phyloP scores from a whole-genome alignment of 2,329 filamentous ascomycete genomes.

The Pleurostoma richardsiae region DNA sequence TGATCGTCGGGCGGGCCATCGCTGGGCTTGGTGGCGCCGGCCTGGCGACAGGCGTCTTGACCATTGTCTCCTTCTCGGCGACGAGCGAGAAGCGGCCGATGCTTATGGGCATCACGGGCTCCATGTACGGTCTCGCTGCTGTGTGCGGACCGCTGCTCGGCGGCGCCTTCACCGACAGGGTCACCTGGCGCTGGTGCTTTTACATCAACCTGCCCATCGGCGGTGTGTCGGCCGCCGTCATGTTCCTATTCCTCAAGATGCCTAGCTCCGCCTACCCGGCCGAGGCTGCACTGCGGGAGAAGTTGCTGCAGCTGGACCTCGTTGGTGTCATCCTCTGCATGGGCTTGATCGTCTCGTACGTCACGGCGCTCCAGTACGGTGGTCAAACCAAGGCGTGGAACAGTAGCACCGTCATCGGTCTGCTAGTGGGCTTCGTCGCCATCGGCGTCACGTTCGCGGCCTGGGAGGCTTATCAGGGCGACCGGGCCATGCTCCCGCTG shows the following conservation, averaged over 20 bases:
- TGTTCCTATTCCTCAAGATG: slow-evolving; percentile 13
- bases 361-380: slow-evolving; percentile 25
- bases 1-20: slow-evolving; percentile 29
- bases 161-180: slow-evolving; percentile 26
- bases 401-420: slow-evolving; percentile 32
- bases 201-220: slow-evolving; percentile 32
- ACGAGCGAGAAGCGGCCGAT: slow-evolving; percentile 23
- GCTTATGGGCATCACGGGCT: slow-evolving; percentile 26
- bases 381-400: slow-evolving; percentile 25
- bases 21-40: slow-evolving; percentile 30
- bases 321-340: slow-evolving; percentile 18
- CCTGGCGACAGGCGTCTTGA: slow-evolving; percentile 28
- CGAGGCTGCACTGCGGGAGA: slow-evolving; percentile 11
- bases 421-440: slow-evolving; percentile 30
- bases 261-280: background rate
- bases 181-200: slow-evolving; percentile 32
- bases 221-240: slow-evolving; percentile 13
- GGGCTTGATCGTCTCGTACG: slow-evolving; percentile 19
- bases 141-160: slow-evolving; percentile 28
- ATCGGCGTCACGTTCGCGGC: slow-evolving; percentile 33
- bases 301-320: slow-evolving; percentile 20
- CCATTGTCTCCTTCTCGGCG: slow-evolving; percentile 16
- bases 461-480: slow-evolving; percentile 24
- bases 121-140: slow-evolving; percentile 25
- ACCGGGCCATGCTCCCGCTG: slow-evolving; percentile 32